Conservation (phyloP, 176 grass and related monocot genomes). For the Paspalum notatum region DNA sequence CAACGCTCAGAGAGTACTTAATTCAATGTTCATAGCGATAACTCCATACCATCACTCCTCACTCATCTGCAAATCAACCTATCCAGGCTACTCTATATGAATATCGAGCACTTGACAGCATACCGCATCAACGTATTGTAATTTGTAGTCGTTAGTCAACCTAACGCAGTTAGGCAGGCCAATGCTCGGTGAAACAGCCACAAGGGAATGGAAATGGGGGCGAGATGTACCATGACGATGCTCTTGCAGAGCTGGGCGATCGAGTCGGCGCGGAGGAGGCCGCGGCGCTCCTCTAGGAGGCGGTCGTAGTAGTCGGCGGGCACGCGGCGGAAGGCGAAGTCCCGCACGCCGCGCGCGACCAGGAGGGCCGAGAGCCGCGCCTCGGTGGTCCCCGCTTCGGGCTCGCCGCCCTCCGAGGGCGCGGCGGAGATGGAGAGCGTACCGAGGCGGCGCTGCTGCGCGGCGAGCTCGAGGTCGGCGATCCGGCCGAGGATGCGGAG, state of each 20-base stretch:
- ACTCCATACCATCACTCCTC: neutral
- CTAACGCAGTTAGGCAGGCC: neutral
- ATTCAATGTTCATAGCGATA: neutral
- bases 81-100: neutral
- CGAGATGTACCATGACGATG: constrained; percentile 74
- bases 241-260: constrained; percentile 93
- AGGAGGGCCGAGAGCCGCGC: constrained; percentile 62
- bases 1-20: neutral
- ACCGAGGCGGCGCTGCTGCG: constrained; percentile 36
- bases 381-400: constrained; percentile 32
- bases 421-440: constrained; percentile 33
- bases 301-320: constrained; percentile 83
- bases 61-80: neutral
- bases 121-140: neutral
- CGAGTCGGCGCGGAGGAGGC: constrained; percentile 60
- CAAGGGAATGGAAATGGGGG: neutral
- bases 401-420: neutral
- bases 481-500: constrained; percentile 65
- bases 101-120: constrained; percentile 39
- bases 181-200: constrained; percentile 51
- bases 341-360: constrained; percentile 48
- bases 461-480: constrained; percentile 58
- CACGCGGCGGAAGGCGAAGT: constrained; percentile 78
- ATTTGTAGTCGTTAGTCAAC: neutral
- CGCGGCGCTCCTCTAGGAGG: constrained; percentile 59